A percentile compares a stretch with the other conserved stretches of the same genome.
Conservation (phyloP, 169 alveolate genomes). For the Amoebophrya sp. region DNA sequence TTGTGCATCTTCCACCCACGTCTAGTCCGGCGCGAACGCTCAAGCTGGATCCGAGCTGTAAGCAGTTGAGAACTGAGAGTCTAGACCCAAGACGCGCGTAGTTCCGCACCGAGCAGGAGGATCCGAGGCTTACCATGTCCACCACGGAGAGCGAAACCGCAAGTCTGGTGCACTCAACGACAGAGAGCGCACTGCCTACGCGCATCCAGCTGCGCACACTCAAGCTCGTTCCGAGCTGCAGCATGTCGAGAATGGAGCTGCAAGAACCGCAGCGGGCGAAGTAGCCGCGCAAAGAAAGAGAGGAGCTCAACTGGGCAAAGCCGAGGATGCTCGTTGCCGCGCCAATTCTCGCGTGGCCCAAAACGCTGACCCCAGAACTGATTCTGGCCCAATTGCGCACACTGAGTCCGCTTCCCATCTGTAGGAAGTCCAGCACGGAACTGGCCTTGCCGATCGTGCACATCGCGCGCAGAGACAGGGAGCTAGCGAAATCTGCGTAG, state of each 20-base stretch:
- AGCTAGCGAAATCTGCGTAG: neutral
- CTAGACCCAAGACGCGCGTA: neutral
- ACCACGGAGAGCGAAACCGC: neutral
- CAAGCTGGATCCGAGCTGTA: neutral
- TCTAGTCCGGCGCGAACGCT: neutral
- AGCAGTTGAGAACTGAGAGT: neutral
- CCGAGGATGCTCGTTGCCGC: neutral
- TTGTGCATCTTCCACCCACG: neutral
- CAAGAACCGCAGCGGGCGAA: conserved; percentile 21
- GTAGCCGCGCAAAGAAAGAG: neutral
- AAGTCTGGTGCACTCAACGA: neutral
- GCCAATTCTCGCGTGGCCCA: neutral
- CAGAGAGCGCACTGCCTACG: neutral
- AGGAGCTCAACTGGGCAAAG: neutral
- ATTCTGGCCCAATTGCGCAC: neutral
- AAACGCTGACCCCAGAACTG: neutral
- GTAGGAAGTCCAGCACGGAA: neutral
- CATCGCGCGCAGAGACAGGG: neutral
- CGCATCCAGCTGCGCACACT: neutral
- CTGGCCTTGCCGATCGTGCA: neutral
- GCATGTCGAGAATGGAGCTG: neutral
- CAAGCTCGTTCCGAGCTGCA: conserved; percentile 8
- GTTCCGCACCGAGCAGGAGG: neutral
- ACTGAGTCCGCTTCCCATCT: neutral
- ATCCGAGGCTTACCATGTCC: neutral